phyloP scores from a whole-genome alignment of 1,139 yeast genomes.

The Zygosaccharomyces pseudobailii region DNA sequence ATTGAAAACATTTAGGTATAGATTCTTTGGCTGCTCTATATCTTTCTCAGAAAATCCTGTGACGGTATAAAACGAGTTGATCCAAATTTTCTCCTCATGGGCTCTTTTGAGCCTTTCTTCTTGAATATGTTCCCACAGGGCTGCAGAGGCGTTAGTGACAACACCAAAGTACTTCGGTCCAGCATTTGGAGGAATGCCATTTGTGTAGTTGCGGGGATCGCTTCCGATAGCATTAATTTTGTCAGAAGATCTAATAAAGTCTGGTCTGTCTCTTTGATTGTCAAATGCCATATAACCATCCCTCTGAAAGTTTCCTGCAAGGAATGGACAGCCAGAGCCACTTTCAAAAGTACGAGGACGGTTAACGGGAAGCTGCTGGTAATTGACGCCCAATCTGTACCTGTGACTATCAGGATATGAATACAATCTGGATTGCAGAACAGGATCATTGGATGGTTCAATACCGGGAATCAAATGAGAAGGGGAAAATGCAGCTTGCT shows the following conservation, averaged over 20 bases:
- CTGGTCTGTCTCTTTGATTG: constrained; percentile 37
- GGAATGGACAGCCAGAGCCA: constrained; percentile 25
- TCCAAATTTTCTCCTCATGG: constrained; percentile 38
- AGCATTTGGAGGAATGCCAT: too few relatives aligned
- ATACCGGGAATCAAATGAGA: constrained; percentile 72
- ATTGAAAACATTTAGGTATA: constrained; percentile 39
- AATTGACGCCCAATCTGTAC: constrained; percentile 51
- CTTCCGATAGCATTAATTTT: background rate
- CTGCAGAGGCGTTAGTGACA: too few relatives aligned
- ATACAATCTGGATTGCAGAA: constrained; percentile 76
- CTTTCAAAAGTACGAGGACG: constrained; percentile 42
- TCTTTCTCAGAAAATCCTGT: constrained; percentile 42
- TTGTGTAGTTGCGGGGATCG: too few relatives aligned
- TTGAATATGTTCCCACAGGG: too few relatives aligned
- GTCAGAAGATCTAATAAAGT: constrained; percentile 19
- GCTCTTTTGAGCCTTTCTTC: constrained; percentile 17
- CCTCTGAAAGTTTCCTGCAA: constrained; percentile 41
- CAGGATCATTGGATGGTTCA: constrained; percentile 85
- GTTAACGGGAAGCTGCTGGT: constrained; percentile 55
- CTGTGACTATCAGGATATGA: constrained; percentile 84
- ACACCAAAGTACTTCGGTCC: too few relatives aligned
- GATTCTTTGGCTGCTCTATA: constrained; percentile 42
- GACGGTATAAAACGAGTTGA: constrained; percentile 36
- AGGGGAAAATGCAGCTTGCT: constrained; percentile 64
- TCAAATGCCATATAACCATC: constrained; percentile 36